phyloP scores from a whole-genome alignment of 2,329 filamentous ascomycete genomes.

The Trichoderma sp. region DNA sequence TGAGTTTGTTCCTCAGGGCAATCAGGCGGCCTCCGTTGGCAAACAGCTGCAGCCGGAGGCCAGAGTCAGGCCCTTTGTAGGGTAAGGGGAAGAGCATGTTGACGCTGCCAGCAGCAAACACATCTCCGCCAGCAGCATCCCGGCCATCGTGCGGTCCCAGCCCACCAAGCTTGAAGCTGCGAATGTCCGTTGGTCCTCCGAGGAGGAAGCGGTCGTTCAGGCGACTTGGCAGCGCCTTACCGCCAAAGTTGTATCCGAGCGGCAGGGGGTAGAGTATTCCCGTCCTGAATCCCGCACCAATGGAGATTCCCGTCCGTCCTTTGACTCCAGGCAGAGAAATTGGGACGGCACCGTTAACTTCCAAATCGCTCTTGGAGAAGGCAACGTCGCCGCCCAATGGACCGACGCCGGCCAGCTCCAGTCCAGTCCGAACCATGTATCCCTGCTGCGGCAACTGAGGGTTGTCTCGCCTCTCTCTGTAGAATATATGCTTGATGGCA shows the following conservation, averaged over 20 bases:
- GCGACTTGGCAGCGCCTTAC: conserved; percentile 63
- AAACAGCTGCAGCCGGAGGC: conserved; percentile 84
- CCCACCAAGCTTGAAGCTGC: conserved; percentile 86
- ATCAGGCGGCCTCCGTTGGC: conserved; percentile 85
- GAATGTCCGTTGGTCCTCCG: conserved; percentile 89
- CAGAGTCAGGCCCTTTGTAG: conserved; percentile 74
- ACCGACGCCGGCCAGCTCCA: conserved; percentile 85
- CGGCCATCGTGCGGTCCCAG: conserved; percentile 82
- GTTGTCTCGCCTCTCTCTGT: conserved; percentile 77
- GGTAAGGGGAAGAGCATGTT: conserved; percentile 85
- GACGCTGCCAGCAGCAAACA: conserved; percentile 85
- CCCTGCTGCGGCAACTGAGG: conserved; percentile 80
- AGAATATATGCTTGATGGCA: conserved; percentile 77
- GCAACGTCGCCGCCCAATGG: conserved; percentile 82
- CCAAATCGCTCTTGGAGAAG: conserved; percentile 91
- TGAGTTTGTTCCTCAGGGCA: conserved; percentile 62
- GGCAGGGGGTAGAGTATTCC: conserved; percentile 82
- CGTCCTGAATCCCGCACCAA: conserved; percentile 77
- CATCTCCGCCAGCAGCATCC: conserved; percentile 86
- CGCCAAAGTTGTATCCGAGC: conserved; percentile 51
- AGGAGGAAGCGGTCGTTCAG: conserved; percentile 95
- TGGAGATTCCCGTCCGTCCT: conserved; percentile 71
- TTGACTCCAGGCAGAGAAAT: conserved; percentile 67
- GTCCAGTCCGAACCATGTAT: conserved; percentile 72
- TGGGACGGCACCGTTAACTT: conserved; percentile 73